Percentiles rank a stretch among this genome's conserved stretches.
Conservation (phyloP, 2,329 filamentous ascomycete species). For the Delphinella strobiligena region DNA sequence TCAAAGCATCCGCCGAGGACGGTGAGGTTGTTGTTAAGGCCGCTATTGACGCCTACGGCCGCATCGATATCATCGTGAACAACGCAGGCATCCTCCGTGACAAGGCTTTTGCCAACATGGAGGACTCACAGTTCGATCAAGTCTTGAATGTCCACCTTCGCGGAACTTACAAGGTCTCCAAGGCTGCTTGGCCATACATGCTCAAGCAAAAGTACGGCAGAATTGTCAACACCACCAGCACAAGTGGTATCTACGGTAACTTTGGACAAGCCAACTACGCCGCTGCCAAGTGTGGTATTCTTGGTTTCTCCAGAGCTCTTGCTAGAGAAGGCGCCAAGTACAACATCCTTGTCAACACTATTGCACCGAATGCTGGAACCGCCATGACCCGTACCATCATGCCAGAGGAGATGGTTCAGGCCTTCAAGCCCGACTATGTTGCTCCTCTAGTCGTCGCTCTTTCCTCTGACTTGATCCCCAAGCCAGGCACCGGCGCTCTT, state of each 20-base stretch:
- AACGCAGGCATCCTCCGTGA: constrained; percentile 96
- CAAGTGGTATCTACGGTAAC: constrained; percentile 96
- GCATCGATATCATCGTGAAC: constrained; percentile 92
- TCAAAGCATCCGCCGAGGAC: constrained; percentile 88
- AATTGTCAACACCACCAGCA: constrained; percentile 92
- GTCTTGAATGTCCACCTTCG: constrained; percentile 87
- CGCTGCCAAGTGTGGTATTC: constrained; percentile 60
- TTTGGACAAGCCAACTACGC: constrained; percentile 98
- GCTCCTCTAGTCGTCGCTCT: constrained; percentile 84
- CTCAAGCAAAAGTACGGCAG: constrained; percentile 98
- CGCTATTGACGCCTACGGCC: constrained; percentile 85
- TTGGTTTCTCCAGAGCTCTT: constrained; percentile 87
- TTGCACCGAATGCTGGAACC: constrained; percentile 93
- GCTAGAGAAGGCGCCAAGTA: constrained; percentile 91
- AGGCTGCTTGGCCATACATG: constrained; percentile 96
- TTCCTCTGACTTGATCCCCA: constrained; percentile 73
- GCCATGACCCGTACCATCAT: constrained; percentile 89
- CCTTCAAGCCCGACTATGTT: constrained; percentile 98
- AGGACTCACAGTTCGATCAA: constrained; percentile 82
- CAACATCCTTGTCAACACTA: constrained; percentile 97
- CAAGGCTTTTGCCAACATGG: constrained; percentile 98
- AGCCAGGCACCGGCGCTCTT: constrained; percentile 70
- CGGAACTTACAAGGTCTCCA: constrained; percentile 92
- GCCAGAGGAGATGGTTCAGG: constrained; percentile 94
- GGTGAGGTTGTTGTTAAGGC: constrained; percentile 84